Evolutionary conservation across 495 filamentous ascomycete species (phyloP).

Genomic region (Astrothelium macrocarpum): DNA sequence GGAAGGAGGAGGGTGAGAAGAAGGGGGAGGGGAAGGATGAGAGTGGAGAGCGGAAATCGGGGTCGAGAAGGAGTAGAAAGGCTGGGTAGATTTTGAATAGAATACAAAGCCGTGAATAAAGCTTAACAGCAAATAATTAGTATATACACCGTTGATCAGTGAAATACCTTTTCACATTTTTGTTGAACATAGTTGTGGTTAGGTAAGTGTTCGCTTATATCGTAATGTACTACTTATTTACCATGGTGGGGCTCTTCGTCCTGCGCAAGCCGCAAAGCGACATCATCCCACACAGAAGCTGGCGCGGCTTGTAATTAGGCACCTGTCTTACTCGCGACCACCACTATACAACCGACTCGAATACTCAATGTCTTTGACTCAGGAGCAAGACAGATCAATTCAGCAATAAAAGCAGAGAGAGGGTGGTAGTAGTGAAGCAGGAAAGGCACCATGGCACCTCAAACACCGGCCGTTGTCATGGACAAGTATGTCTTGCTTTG

Average conservation of each 20-base stretch:
- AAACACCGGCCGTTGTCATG: conserved; percentile 99
- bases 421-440: background rate
- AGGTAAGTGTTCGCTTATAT: no score
- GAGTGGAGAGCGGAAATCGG: conserved; percentile 4
- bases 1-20: conserved; percentile 24
- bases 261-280: conserved; percentile 2
- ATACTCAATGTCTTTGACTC: background rate
- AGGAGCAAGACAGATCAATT: background rate
- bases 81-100: background rate
- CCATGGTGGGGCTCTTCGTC: background rate
- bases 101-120: no score
- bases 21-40: conserved; percentile 6
- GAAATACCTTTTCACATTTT: no score
- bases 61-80: conserved; percentile 8
- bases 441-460: conserved; percentile 63
- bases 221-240: no score
- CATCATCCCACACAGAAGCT: conserved; percentile 3
- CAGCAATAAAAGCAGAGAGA: background rate
- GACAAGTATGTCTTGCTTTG: conserved; percentile 74
- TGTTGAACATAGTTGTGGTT: no score
- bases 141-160: background rate
- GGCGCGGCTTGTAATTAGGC: background rate
- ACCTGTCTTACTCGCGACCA: background rate
- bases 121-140: no score
- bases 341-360: background rate